phyloP scores from a whole-genome alignment of 2,329 filamentous ascomycete species.

The Furcasterigmium sp. region DNA sequence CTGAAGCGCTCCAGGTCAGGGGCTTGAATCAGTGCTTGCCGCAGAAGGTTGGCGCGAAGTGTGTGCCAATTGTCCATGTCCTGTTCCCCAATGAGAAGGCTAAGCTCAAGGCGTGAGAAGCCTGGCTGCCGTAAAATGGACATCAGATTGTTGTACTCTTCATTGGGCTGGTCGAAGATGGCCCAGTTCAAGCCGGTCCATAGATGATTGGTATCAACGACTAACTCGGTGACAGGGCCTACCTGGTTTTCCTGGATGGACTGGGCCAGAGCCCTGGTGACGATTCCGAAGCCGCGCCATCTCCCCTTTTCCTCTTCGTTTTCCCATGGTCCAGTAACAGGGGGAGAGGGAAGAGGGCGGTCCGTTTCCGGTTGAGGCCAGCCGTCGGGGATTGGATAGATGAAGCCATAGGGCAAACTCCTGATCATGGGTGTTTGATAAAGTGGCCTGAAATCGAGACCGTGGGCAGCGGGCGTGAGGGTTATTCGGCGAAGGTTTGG shows the following conservation, averaged over 20 bases:
- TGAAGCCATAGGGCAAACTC: slow-evolving; percentile 29
- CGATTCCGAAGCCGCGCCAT: slow-evolving; percentile 25
- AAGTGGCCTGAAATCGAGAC: slow-evolving; percentile 23
- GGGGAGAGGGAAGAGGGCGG: neutral
- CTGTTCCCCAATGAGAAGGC: slow-evolving; percentile 10
- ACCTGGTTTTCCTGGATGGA: slow-evolving; percentile 7
- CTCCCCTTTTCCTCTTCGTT: slow-evolving; percentile 12
- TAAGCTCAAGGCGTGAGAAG: slow-evolving; percentile 21
- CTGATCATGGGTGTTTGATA: slow-evolving; percentile 38
- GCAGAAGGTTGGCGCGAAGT: slow-evolving; percentile 12
- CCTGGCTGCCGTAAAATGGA: slow-evolving; percentile 16
- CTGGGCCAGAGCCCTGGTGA: slow-evolving; percentile 19
- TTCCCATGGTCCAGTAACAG: slow-evolving; percentile 2
- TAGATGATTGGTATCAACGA: slow-evolving; percentile 23
- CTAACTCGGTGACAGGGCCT: slow-evolving; percentile 23
- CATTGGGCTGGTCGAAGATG: slow-evolving; percentile 19
- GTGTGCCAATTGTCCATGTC: slow-evolving; percentile 6
- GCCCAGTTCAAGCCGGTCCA: slow-evolving; percentile 22
- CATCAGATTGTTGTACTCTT: slow-evolving; percentile 18
- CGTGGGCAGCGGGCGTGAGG: slow-evolving; percentile 33
- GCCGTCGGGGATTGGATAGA: slow-evolving; percentile 28
- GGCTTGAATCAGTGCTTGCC: slow-evolving; percentile 11
- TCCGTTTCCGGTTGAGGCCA: slow-evolving; percentile 17
- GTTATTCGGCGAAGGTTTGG: slow-evolving; percentile 27
- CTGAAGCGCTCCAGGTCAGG: slow-evolving; percentile 16